Evolutionary conservation across 495 filamentous ascomycete species (phyloP).

Genomic region (Podospora australis): DNA sequence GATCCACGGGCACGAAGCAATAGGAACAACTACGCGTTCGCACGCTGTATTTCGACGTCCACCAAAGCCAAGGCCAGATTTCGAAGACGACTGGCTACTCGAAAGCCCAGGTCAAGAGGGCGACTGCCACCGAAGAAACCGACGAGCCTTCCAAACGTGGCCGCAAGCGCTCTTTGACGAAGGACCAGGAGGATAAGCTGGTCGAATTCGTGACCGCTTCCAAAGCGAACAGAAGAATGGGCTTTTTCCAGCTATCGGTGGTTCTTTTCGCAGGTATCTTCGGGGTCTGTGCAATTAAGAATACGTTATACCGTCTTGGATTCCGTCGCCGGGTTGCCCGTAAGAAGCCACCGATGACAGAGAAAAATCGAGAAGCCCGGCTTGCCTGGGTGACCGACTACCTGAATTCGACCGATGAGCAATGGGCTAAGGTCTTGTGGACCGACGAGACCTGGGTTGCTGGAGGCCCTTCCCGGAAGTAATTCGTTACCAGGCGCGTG

Average conservation of each 20-base stretch:
- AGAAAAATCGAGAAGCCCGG: background rate
- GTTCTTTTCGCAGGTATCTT: background rate
- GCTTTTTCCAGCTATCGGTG: background rate
- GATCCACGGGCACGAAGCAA: background rate
- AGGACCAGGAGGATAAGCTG: background rate
- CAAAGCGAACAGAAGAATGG: background rate
- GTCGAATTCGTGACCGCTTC: background rate
- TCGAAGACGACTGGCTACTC: background rate
- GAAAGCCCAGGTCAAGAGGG: background rate
- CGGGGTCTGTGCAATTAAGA: background rate
- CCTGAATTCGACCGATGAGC: conserved; percentile 15
- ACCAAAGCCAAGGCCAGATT: background rate
- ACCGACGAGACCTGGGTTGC: conserved; percentile 28
- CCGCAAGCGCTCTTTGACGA: background rate
- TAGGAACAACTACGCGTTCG: background rate
- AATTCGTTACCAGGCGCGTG: conserved; percentile 11
- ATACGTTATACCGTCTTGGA: conserved; percentile 9
- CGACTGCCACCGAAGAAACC: background rate
- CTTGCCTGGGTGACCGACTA: conserved; percentile 17
- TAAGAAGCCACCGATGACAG: conserved; percentile 11
- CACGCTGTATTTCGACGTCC: background rate
- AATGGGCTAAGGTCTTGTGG: conserved; percentile 26
- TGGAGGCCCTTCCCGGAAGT: conserved; percentile 6
- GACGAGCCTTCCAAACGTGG: background rate
- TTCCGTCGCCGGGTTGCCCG: conserved; percentile 10